Evolutionary conservation across 1,139 yeast genomes (phyloP), one percentile per base, ranked within the genome.

Genomic region (Blastobotrys elegans): DNA sequence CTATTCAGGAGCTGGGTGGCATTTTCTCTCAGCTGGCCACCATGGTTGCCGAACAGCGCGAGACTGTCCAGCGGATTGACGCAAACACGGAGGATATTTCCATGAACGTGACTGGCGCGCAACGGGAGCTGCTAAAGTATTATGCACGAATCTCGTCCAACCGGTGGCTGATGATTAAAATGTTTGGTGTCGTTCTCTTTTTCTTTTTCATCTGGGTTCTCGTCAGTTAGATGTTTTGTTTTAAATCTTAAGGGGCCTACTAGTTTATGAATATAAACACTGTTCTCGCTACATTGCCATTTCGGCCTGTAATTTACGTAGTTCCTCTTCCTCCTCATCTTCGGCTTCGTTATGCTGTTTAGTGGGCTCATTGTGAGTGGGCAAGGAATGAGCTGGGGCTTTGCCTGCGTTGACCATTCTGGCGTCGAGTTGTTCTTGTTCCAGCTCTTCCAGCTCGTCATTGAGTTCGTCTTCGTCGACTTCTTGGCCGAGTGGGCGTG

Each of bases 21-120:
- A 75, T 92, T 55, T 92, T 94, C 69, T 94, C 87, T 58, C 98
- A 92, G 67, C 74, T 92, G 59, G 96, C 97, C 2, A 85, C 95
- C 1, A 90, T 92, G 97, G 97, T 92, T 11, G 90, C 88, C 53
- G 98, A 94, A 66, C 99, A 92, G 68, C 94, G 97, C 38, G 98
- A 92, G 60, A 86, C 84, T 24, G 92, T 92, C 50, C 98, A 92
- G 65, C 75, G 97, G 61, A 92, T 92, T 54, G 98, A 94, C 67
- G 89, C 84, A 49, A 90, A 92, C 63, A 95, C 95, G 3, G 97
- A 90, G 57, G 97, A 94, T 60, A 88, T 92, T 45, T 81, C 87
- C 58, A 65, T 90, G 62, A 92, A 90, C 65, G 90, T 92, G 16
- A 71, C 79, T 30, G 97, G 97, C 1, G 98, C 99, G 0, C 98